Percentiles rank a stretch among this genome's conserved stretches.
Evolutionary conservation across 2,329 filamentous ascomycete species (phyloP).

Genomic region (Fusarium beomiforme): DNA sequence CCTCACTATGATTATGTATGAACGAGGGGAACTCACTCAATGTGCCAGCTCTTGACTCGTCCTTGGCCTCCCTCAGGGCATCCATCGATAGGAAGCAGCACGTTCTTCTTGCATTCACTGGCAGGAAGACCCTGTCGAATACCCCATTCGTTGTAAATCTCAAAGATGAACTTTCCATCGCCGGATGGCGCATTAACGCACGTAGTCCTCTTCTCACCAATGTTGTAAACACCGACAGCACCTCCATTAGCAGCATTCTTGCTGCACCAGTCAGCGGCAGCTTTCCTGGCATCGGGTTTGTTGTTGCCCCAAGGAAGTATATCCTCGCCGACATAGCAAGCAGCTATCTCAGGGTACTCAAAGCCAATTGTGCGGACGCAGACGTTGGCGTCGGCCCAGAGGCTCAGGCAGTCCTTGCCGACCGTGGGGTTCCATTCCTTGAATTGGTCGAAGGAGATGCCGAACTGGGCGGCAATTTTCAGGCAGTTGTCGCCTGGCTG

Average conservation of each 20-base stretch:
- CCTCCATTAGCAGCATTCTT: neutral
- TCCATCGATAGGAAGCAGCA: neutral
- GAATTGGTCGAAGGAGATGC: neutral
- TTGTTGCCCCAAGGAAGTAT: constrained; percentile 11
- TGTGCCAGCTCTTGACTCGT: constrained; percentile 5
- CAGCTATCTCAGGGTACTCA: neutral
- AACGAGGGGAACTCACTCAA: neutral
- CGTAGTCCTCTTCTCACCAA: neutral
- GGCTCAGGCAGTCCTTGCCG: neutral
- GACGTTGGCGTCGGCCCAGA: constrained; percentile 16
- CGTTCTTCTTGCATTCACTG: neutral
- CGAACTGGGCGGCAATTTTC: neutral
- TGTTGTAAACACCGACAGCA: neutral
- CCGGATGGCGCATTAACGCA: constrained; percentile 14
- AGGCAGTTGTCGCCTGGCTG: neutral
- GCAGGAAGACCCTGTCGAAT: neutral
- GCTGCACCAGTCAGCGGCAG: constrained; percentile 1
- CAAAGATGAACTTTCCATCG: constrained; percentile 12
- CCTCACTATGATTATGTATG: fast-evolving
- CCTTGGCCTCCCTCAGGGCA: constrained; percentile 3
- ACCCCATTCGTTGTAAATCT: constrained; percentile 10
- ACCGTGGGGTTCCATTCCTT: constrained; percentile 14
- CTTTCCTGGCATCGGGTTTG: neutral
- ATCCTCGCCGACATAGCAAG: neutral
- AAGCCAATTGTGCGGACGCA: constrained; percentile 9